A percentile compares a stretch with the other conserved stretches of the same genome.
phyloP scores from a whole-genome alignment of 192 early-diverging fungal genomes.

The Chytriomyces sp. region DNA sequence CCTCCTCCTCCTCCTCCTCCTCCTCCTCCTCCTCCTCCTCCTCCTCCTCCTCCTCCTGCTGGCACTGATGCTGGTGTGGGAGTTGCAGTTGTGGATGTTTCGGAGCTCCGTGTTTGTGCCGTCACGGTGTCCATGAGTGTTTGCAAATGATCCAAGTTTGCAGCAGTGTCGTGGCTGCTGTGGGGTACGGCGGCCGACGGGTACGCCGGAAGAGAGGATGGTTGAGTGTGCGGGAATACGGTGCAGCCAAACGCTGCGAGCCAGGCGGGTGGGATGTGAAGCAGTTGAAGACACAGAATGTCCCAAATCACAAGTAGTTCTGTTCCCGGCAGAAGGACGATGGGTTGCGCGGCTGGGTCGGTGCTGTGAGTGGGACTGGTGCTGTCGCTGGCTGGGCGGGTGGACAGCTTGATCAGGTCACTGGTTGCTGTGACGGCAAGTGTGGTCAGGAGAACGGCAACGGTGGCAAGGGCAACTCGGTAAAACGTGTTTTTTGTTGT shows the following conservation, averaged over 20 bases:
- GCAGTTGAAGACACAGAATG: slow-evolving; percentile 24
- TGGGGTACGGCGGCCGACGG: no score
- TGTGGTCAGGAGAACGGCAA: slow-evolving; percentile 1
- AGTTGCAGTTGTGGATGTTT: background rate
- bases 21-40: no score
- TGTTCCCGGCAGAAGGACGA: slow-evolving; percentile 14
- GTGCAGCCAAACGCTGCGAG: slow-evolving; percentile 23
- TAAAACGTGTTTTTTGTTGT: no score
- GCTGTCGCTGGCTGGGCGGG: background rate
- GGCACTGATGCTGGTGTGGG: background rate
- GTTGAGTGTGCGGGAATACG: background rate
- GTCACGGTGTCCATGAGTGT: background rate
- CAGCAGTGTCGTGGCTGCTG: no score
- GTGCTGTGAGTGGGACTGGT: background rate
- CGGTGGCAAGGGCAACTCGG: background rate
- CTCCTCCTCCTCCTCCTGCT: background rate
- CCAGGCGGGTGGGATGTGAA: slow-evolving; percentile 8
- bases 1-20: no score
- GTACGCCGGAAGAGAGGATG: background rate
- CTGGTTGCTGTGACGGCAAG: slow-evolving; percentile 1
- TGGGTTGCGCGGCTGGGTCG: background rate
- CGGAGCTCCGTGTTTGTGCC: background rate
- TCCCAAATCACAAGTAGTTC: slow-evolving; percentile 30
- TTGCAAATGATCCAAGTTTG: background rate
- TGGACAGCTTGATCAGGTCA: slow-evolving; percentile 18